A percentile compares a stretch with the other conserved stretches of the same genome.
Conservation (phyloP, 2,329 filamentous ascomycete species). For the Aspergillus costaricaensis region DNA sequence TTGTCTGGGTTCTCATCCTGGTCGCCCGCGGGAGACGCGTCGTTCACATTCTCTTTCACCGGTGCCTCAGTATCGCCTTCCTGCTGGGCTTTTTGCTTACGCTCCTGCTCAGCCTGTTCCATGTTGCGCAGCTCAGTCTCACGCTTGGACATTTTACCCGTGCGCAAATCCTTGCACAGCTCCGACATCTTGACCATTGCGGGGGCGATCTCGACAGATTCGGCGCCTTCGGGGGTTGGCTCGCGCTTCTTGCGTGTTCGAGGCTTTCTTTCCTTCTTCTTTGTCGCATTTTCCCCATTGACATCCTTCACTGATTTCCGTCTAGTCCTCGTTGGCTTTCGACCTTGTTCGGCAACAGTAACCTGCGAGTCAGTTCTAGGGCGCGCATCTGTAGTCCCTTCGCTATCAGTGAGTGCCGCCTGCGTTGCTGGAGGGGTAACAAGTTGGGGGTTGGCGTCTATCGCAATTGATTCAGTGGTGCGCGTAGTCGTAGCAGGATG, state of each 20-base stretch:
- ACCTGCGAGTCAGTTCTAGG: conserved; percentile 23
- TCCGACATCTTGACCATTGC: conserved; percentile 60
- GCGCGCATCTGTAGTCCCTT: conserved; percentile 22
- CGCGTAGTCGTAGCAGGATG: neutral
- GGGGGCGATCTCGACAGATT: conserved; percentile 55
- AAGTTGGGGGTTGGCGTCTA: conserved; percentile 12
- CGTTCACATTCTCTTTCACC: conserved; percentile 31
- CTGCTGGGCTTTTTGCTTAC: conserved; percentile 43
- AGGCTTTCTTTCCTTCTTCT: conserved; percentile 27
- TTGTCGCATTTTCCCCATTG: conserved; percentile 26
- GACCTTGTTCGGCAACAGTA: conserved; percentile 24
- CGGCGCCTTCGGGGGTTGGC: conserved; percentile 51
- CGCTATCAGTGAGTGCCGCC: conserved; percentile 17
- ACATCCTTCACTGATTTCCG: conserved; percentile 29
- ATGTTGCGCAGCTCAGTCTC: conserved; percentile 60
- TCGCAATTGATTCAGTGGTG: neutral
- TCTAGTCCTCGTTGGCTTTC: conserved; percentile 24
- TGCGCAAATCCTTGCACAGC: conserved; percentile 55
- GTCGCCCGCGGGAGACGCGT: conserved; percentile 24
- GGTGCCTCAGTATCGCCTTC: conserved; percentile 28
- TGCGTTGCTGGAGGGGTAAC: conserved; percentile 31
- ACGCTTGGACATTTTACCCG: conserved; percentile 58
- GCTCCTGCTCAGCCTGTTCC: conserved; percentile 56
- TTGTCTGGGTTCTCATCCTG: conserved; percentile 24
- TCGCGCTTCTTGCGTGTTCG: conserved; percentile 40